Evolutionary conservation across 2,329 filamentous ascomycete genomes (phyloP), one percentile per base, ranked within the genome.

Genomic region (Teratosphaeria gauchensis): DNA sequence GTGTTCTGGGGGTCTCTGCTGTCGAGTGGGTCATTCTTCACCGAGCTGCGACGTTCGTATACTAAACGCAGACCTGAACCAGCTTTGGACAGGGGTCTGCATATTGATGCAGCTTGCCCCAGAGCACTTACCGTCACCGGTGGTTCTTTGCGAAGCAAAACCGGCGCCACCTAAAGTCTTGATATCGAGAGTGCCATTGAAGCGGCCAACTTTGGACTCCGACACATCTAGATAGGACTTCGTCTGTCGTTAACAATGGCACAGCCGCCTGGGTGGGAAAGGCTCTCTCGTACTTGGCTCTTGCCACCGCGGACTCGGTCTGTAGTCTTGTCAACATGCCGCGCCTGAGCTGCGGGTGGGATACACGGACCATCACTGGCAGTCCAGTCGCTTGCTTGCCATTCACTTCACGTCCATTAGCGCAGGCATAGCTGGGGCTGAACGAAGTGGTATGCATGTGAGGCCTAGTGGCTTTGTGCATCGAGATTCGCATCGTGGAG

Each of bases 131-230:
- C 52, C 52, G 7, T 84, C 82, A 46, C 73, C 73, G 3, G 78
- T 79, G 4, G 86, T 90, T 53, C 86, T 82, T 70, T 92, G 90
- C 4, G 86, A 89, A 9, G 89, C 89, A 69, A 95, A 94, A 4
- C 90, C 90, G 0, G 90, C 89, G 32, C 88, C 89, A 30, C 89
- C 89, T 0, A 94, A 82, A 0, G 88, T 84, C 56, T 80, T 80
- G 62, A 86, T 90, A 73, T 94, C 89, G 21, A 94, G 79, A 28
- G 78, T 77, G 2, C 90, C 89, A 63, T 82, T 75, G 74, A 92
- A 91, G 8, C 71, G 72, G 3, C 79, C 82, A 4, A 69, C 72
- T 53, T 71, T 63, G 9, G 71, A 61, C 14, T 70, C 62, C 21
- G 70, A 71, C 42, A 72, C 71, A 19, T 76, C 74, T 14, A 82